Conservation (phyloP, 495 filamentous ascomycete species). For the Hypoxylon fuscum region DNA sequence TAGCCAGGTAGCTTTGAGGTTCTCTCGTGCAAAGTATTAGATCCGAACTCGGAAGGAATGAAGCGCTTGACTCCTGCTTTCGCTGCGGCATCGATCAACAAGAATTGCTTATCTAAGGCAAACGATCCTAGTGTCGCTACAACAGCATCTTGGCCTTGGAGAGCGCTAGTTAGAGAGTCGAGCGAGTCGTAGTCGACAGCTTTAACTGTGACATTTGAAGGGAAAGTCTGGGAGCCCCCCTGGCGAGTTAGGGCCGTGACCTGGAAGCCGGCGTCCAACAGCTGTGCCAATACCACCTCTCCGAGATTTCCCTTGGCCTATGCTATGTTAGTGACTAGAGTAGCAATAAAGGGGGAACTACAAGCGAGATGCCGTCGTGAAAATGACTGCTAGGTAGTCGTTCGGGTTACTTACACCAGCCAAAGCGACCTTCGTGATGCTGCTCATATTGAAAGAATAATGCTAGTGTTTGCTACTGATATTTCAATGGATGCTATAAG, state of each 20-base stretch:
- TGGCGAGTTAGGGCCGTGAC: constrained; percentile 62
- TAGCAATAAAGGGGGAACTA: too few relatives aligned
- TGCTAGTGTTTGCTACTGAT: not conserved
- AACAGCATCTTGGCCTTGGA: constrained; percentile 59
- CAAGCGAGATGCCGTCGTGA: too few relatives aligned
- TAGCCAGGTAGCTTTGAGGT: constrained; percentile 52
- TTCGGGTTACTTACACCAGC: constrained; percentile 47
- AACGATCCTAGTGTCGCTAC: constrained; percentile 46
- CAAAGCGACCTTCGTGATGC: constrained; percentile 52
- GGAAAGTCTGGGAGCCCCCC: constrained; percentile 43
- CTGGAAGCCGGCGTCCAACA: constrained; percentile 59
- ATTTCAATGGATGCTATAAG: not conserved
- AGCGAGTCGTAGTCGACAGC: constrained; percentile 59
- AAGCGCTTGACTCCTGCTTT: constrained; percentile 61
- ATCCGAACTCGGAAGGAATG: constrained; percentile 65
- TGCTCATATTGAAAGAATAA: constrained; percentile 44
- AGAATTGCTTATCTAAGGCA: constrained; percentile 42
- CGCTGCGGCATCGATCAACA: constrained; percentile 61
- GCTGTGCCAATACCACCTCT: constrained; percentile 54
- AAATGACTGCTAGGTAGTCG: too few relatives aligned
- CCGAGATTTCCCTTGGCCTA: constrained; percentile 61
- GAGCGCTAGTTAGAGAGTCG: constrained; percentile 53
- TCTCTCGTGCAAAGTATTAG: constrained; percentile 49
- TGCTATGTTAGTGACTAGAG: not conserved
- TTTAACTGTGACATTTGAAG: constrained; percentile 48